Evolutionary conservation across 192 early-diverging fungal genomes (phyloP), one percentile per base, ranked within the genome.

Genomic region (Podila clonocystis): DNA sequence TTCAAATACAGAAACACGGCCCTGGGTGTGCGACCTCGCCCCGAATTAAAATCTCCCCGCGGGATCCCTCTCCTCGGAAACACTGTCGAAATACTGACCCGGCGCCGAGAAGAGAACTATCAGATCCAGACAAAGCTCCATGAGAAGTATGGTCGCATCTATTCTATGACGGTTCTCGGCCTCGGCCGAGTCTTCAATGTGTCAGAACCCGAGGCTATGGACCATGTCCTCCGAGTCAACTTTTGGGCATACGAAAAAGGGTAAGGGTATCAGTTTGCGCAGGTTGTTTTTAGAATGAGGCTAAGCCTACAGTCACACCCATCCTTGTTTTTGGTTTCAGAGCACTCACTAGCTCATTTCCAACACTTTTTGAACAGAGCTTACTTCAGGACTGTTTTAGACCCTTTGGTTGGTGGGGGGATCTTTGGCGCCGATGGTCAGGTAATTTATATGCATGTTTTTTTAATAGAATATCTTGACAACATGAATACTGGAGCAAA

Each of bases 201-300:
- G 0, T 19, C 55, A 0, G 59, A 71, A 24, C 68, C 75, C 0
- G 69, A 58, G 34, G 65, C 61, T 29, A 20, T 78, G 0, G 75
- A 78, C 17, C 75, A 78, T 71, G 50, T 78, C 12, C 33, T 78
- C 6, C 65, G 64, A 22, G 68, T 49, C 26, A 70, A 78, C 50
- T 78, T 78, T 58, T 78, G 64, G 68, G 63, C 62, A 0, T 78
- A 78, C 52, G 69, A 65, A n/a, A 78, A 78, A 34, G 75, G 75
- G 26, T 55, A 55, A 55, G 20, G 6, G 30, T 2, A 7, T 30
- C 59, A 15, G 41, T 45, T 45, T 17, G 41, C 15, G 41, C 41
- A 45, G 15, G 13, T 45, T 45, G 41, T 45, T 45, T 17, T 45
- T 15, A 45, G 41, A 45, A 12, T 4, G 13, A 3, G 41, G 41